Evolutionary conservation across 2,329 filamentous ascomycete species (phyloP), one percentile per base, ranked within the genome.

Genomic region (Colletotrichum musae): DNA sequence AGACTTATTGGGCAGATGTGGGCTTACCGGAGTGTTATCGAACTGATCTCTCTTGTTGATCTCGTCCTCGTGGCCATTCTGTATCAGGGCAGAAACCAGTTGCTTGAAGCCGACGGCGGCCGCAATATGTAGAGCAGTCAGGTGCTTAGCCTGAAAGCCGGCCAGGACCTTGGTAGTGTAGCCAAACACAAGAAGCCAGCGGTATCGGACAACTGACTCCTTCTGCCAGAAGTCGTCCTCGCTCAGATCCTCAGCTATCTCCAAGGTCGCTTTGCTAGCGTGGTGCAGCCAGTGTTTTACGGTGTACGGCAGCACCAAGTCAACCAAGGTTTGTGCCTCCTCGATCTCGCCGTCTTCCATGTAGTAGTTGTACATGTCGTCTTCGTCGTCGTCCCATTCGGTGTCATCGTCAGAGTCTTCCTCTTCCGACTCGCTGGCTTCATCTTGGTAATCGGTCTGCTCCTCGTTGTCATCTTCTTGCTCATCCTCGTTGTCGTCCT

Each of bases 271-370:
- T 57, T 81, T 81, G 50, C 80, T 79, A 2, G 80, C 82, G 58
- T 83, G 82, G 6, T 78, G 74, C 3, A 83, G 73, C 82, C 82
- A 83, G 43, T 83, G 71, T 56, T 81, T 82, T 5, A 83, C 76
- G 5, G 80, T 76, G 21, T 83, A 83, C 7, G 75, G 72, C 18
- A 79, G 58, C n/a, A 75, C 79, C 15, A 68, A 73, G 3, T 74
- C 73, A 5, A 68, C 70, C 2, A 78, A 67, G 3, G 73, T 65
- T 7, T 75, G 71, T 0, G 76, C 77, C 64, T 81, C 80, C 0
- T 74, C 72, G 4, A 77, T 64, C 1, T 75, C 73, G 0, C 74
- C 64, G 26, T 73, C 57, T 2, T 74, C 73, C 0, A 68, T 74
- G 3, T 72, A 73, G 0, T 75, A 70, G 3, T 74, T 71, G 1